Evolutionary conservation across 345 rosid species (phyloP).

Genomic region (Streptanthus diversifolius): DNA sequence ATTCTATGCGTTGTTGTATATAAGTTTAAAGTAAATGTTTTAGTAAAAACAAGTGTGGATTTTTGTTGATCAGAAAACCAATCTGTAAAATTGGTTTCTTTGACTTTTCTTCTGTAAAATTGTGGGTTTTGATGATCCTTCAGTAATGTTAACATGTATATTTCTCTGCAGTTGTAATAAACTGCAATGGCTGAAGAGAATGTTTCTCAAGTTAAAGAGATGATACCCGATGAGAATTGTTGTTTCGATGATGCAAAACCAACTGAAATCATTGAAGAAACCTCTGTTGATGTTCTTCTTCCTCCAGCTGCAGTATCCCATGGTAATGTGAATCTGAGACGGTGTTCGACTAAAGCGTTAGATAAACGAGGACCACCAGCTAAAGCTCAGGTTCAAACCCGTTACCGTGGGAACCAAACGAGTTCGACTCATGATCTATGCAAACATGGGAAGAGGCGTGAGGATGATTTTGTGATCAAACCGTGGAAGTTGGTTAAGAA

Average conservation of each 20-base stretch:
- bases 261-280: background rate
- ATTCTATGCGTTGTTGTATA: background rate
- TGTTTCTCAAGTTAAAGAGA: slow-evolving; percentile 17
- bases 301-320: slow-evolving; percentile 13
- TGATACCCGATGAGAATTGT: slow-evolving; percentile 20
- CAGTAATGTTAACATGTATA: background rate
- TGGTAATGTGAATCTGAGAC: slow-evolving; percentile 30
- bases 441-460: slow-evolving; percentile 53
- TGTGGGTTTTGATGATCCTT: no score
- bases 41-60: no score
- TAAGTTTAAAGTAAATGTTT: background rate
- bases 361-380: slow-evolving; percentile 14
- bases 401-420: slow-evolving; percentile 54
- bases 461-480: slow-evolving; percentile 38
- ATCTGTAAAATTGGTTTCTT: background rate
- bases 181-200: slow-evolving; percentile 31
- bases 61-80: background rate
- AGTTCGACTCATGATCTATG: slow-evolving; percentile 88
- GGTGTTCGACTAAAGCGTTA: slow-evolving; percentile 42
- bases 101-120: background rate
- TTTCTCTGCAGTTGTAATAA: slow-evolving; percentile 9
- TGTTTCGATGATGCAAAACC: slow-evolving; percentile 26
- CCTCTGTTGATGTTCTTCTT: slow-evolving; percentile 7
- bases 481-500: slow-evolving; percentile 32
- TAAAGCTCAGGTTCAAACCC: slow-evolving; percentile 41